These are phyloP conservation scores for Pyrus communis DNA, from an alignment of 306 rosid species.

Conservation along the genomic window DNA sequence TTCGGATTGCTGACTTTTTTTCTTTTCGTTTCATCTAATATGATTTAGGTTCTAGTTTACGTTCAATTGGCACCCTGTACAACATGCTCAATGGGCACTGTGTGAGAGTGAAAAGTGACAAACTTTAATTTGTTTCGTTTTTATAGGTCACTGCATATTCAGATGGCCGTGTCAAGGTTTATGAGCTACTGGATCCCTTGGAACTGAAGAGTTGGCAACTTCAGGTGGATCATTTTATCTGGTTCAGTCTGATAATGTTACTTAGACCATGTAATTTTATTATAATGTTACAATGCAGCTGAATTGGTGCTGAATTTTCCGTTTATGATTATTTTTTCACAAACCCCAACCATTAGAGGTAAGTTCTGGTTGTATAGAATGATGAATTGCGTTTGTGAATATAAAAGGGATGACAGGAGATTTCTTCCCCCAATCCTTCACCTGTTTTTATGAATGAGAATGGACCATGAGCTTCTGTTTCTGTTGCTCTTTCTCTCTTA, in stretches of 20 bases:
- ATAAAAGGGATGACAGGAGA: too few species aligned
- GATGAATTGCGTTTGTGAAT: not conserved
- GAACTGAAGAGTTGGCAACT: conserved; percentile 83
- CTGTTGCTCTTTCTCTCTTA: not conserved
- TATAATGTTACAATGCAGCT: not conserved
- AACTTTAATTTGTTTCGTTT: not conserved
- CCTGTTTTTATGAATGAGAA: not conserved
- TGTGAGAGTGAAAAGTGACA: not conserved
- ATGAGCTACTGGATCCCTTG: conserved; percentile 73
- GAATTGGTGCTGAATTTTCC: not conserved
- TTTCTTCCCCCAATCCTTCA: not conserved
- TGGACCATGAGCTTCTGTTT: not conserved
- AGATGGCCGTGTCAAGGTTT: conserved; percentile 1
- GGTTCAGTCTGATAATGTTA: not conserved
- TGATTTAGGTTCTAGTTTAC: not conserved
- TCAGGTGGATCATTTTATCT: conserved; percentile 51
- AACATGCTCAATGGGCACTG: not conserved
- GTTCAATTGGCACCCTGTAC: not conserved
- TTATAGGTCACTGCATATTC: not conserved
- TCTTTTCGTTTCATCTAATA: conserved; percentile 10
- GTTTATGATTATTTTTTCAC: not conserved
- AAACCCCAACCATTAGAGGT: not conserved
- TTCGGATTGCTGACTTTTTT: not conserved
- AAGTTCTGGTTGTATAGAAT: not conserved
- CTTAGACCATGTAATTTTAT: not conserved